Evolutionary conservation across 805 yeast genomes (phyloP), one percentile per base, ranked within the genome.

Genomic region (Yarrowia divulgata): DNA sequence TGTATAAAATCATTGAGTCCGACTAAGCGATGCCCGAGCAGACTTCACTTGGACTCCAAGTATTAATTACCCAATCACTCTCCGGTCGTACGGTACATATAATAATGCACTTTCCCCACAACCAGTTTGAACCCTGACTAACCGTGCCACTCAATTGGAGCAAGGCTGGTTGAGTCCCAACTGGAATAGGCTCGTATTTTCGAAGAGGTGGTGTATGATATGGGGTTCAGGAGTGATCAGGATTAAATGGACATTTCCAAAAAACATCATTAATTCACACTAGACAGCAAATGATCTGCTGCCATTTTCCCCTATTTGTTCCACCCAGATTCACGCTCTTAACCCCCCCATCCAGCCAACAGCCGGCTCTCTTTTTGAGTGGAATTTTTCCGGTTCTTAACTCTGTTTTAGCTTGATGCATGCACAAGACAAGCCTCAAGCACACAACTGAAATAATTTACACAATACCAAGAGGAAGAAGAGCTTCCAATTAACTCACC

Each of bases 331-430:
- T 4, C 29, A 23, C 4, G 29, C 4, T 23, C 29, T 4, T 23
- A 23, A 23, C 29, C 29, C 29, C 16, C 16, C 16, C 42, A 8
- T 3, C 42, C 13, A 1, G 6, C 16, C 42, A 8, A 40, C 16
- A 40, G 6, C 45, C 45, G 42, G 14, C 42, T 39, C 29, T 43
- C 18, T 50, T 34, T 32, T 4, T 35, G 43, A 18, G 58, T 49
- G 37, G 54, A 52, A 39, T 54, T 54, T 54, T 54, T 54, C 60
- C 60, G 60, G 42, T 29, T 29, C 34, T 49, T 6, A 39, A 54
- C 32, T n/a, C 29, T 52, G 16, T 6, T 54, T 54, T 54, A 54
- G 60, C 45, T 54, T 39, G 60, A 39, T 54, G 45, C 45, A 39
- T 18, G 19, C 29, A 23, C 4, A 23, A 23, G 29, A 23, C 29